Percentiles rank a stretch among this genome's conserved stretches.
Evolutionary conservation across 1,284 basidiomycete genomes (phyloP).

Genomic region (Trametes hirsuta): DNA sequence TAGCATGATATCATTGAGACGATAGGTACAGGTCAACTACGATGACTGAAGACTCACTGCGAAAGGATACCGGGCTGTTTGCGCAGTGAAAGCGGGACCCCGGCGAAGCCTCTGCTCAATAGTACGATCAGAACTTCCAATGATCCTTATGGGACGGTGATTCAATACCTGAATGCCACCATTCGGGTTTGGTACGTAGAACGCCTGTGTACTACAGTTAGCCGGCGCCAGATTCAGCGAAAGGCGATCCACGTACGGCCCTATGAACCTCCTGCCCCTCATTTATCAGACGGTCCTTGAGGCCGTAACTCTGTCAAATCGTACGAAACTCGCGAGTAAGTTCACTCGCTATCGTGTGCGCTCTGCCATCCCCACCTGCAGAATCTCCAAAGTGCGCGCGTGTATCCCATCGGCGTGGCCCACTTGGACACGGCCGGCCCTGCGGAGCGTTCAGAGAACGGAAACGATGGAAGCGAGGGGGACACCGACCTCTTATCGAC

Average conservation of each 20-base stretch:
- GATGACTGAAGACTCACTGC: constrained; percentile 43
- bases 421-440: constrained; percentile 57
- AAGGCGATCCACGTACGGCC: constrained; percentile 46
- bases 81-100: constrained; percentile 58
- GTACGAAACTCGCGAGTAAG: too few relatives aligned
- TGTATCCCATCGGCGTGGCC: constrained; percentile 85
- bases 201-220: constrained; percentile 49
- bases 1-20: background rate
- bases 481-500: constrained; percentile 63
- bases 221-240: background rate
- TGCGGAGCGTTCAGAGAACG: constrained; percentile 30
- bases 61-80: constrained; percentile 61
- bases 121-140: background rate
- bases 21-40: background rate
- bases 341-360: too few relatives aligned
- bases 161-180: constrained; percentile 62
- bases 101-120: constrained; percentile 56
- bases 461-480: background rate
- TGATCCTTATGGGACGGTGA: background rate
- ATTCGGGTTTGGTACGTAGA: constrained; percentile 65
- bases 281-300: constrained; percentile 62
- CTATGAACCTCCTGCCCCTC: constrained; percentile 73
- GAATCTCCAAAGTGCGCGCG: constrained; percentile 76
- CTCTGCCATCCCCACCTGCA: constrained; percentile 51
- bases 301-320: constrained; percentile 65